These are phyloP conservation scores for Penicillium glabrum DNA, from an alignment of 2,329 filamentous ascomycete genomes.

Conservation along the genomic window DNA sequence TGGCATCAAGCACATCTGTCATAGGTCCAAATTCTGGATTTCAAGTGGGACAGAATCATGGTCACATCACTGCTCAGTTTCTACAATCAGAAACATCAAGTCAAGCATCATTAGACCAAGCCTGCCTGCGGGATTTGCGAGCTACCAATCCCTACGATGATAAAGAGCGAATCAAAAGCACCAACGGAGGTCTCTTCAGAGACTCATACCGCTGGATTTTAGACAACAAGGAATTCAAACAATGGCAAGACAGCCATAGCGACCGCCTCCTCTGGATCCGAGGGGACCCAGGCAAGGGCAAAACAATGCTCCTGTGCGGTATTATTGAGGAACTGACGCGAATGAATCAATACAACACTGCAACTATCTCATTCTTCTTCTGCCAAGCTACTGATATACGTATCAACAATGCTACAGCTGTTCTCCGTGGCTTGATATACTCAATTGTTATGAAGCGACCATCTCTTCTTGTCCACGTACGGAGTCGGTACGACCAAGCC, in stretches of 20 bases:
- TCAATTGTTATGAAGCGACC: constrained; percentile 4
- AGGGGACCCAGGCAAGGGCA: constrained; percentile 26
- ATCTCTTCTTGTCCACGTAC: constrained; percentile 3
- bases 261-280: constrained; percentile 23
- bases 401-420: constrained; percentile 29
- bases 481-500: not conserved
- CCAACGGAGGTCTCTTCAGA: too few species aligned
- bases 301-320: constrained; percentile 26
- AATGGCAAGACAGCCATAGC: constrained; percentile 8
- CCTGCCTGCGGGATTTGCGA: not conserved
- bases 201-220: too few species aligned
- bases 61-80: not conserved
- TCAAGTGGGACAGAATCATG: not conserved
- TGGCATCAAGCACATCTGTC: not conserved
- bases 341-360: not conserved
- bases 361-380: constrained; percentile 32
- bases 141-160: constrained; percentile 16
- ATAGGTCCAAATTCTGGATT: not conserved
- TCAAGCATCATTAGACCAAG: not conserved
- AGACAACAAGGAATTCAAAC: constrained; percentile 11
- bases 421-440: constrained; percentile 32
- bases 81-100: not conserved
- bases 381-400: constrained; percentile 31
- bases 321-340: constrained; percentile 19
- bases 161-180: not conserved